Conservation (phyloP, 1,284 basidiomycete species). For the Stereum hirsutum region DNA sequence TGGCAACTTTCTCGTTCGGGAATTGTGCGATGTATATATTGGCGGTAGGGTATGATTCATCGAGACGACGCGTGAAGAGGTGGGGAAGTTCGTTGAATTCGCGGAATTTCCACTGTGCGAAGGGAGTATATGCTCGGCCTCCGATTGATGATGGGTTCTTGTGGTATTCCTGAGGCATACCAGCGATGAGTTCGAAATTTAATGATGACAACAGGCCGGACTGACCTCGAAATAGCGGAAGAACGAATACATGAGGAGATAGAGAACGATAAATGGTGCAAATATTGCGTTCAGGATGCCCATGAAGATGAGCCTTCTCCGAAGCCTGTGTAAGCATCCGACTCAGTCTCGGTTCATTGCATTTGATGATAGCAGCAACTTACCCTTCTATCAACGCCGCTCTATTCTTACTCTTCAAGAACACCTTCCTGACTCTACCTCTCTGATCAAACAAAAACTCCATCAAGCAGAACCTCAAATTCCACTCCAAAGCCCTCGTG, state of each 20-base stretch:
- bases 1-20: conserved; percentile 87
- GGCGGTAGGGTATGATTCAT: conserved; percentile 83
- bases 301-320: conserved; percentile 90
- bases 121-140: conserved; percentile 86
- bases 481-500: conserved; percentile 93
- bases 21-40: conserved; percentile 97
- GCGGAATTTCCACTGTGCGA: conserved; percentile 97
- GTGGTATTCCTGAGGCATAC: conserved; percentile 78
- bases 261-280: conserved; percentile 96
- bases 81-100: conserved; percentile 99
- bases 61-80: conserved; percentile 79
- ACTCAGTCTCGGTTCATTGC: conserved; percentile 1
- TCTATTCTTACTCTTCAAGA: conserved; percentile 80
- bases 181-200: neutral
- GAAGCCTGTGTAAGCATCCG: conserved; percentile 41
- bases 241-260: conserved; percentile 96
- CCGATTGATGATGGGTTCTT: conserved; percentile 95
- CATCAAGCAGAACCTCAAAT: conserved; percentile 89
- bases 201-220: conserved; percentile 3
- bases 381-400: conserved; percentile 77
- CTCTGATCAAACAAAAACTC: conserved; percentile 87
- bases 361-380: conserved; percentile 17
- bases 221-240: conserved; percentile 97
- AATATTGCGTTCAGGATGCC: conserved; percentile 92
- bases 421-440: conserved; percentile 85